Evolutionary conservation across 2,329 filamentous ascomycete genomes (phyloP).

Genomic region (Pleoardoris graminearum): DNA sequence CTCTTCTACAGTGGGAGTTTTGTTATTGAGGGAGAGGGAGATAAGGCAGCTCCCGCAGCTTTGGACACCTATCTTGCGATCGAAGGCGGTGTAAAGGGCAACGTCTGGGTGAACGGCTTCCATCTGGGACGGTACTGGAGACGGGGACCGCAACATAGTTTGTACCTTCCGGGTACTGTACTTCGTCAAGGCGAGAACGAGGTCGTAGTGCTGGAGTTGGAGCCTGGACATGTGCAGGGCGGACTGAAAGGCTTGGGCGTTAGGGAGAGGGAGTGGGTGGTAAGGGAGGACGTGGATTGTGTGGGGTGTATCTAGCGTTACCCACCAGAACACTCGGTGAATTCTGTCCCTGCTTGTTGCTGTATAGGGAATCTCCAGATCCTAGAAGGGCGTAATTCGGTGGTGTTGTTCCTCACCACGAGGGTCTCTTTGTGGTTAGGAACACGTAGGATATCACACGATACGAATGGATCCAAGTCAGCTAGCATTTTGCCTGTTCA

Average conservation of each 20-base stretch:
- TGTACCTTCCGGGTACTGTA: constrained; percentile 51
- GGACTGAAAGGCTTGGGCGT: constrained; percentile 19
- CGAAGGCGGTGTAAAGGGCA: constrained; percentile 50
- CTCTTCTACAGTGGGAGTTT: constrained; percentile 28
- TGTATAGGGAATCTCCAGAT: too few species aligned
- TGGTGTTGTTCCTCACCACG: too few species aligned
- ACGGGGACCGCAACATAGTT: constrained; percentile 54
- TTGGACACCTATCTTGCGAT: constrained; percentile 48
- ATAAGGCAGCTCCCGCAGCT: constrained; percentile 4
- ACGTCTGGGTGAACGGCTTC: constrained; percentile 53
- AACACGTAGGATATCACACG: too few species aligned
- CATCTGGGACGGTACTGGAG: constrained; percentile 55
- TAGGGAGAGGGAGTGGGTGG: constrained; percentile 34
- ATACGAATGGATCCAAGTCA: too few species aligned
- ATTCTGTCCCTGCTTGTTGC: too few species aligned
- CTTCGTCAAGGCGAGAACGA: constrained; percentile 44
- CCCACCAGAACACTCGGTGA: too few species aligned
- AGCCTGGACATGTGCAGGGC: constrained; percentile 40
- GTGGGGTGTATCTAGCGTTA: neutral
- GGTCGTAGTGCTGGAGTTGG: constrained; percentile 51
- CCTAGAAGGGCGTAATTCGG: too few species aligned
- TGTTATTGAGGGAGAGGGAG: constrained; percentile 6
- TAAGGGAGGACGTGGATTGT: constrained; percentile 38
- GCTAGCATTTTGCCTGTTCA: too few species aligned
- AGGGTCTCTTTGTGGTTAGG: too few species aligned